Conservation (phyloP, 208 protist genomes). For the Sergeia podlipaevii region DNA sequence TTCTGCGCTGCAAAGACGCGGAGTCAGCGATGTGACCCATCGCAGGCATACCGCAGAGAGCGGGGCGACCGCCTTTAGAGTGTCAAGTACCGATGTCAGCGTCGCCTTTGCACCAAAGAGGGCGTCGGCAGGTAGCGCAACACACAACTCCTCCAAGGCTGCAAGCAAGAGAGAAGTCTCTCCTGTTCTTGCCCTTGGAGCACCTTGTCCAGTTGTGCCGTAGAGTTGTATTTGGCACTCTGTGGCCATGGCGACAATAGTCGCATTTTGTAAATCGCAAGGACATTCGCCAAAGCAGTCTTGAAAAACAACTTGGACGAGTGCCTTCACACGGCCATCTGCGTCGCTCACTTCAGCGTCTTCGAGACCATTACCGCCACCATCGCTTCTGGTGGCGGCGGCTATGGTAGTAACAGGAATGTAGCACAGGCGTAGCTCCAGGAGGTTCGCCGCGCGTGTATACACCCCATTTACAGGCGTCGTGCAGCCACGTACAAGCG, state of each 20-base stretch:
- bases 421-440: no score
- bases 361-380: no score
- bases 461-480: no score
- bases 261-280: no score
- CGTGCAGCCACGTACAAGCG: no score
- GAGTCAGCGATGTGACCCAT: conserved; percentile 24
- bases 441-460: no score
- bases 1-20: conserved; percentile 12
- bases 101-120: conserved; percentile 43
- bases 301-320: background rate
- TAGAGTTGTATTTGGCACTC: conserved; percentile 6
- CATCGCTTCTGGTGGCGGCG: no score
- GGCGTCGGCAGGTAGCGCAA: conserved; percentile 29
- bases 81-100: conserved; percentile 24
- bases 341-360: background rate
- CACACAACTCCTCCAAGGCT: conserved; percentile 36
- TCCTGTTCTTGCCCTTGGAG: background rate
- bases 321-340: background rate
- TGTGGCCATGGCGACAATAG: background rate
- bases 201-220: conserved; percentile 6
- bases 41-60: conserved; percentile 40
- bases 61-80: conserved; percentile 21
- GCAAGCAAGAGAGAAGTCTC: conserved; percentile 14
- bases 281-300: no score
- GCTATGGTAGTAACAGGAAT: no score